Base-by-base conservation (phyloP, 2,329 filamentous ascomycete genomes). In the Alternaria sp. region DNA sequence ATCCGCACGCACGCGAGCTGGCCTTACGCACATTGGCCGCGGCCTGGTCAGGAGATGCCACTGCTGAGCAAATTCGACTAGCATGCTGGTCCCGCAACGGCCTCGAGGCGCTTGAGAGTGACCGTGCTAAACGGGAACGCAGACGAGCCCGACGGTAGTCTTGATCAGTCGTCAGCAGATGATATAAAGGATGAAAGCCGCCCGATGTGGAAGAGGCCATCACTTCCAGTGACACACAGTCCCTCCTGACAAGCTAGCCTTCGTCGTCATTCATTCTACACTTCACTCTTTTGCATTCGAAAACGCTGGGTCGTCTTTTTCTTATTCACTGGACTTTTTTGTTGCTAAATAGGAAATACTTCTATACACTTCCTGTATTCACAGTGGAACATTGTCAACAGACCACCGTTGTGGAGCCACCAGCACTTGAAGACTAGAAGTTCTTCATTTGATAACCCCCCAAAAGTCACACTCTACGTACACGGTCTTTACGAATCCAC, bases 301-400 rank as follows among this genome's bases (percentile, higher is more conserved):
- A 70, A 74, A 68, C 74, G 75, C 76, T 67, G 72, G 75, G 60
- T 57, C 75, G 76, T 69, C 71, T 72, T 66, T 67, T 71, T 71
- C 62, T 74, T 74, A 40, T 3, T 40, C 36, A 40, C 36, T 69
- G 40, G 68, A 52, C 61, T 54, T 63, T 66, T 59, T 66, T 65
- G 59, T 70, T 71, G 50, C 67, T 69, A 52, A 55, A 59, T 54
- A 52, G 52, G 57, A 57, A 57, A 54, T 50, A 56, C 32, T 50
- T 45, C 51, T 25, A 36, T 30, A 32, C 57, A 54, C 54, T 61
- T 47, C 54, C 55, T 59, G 25, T 52, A 40, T 25, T 26, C 52
- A 49, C 45, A 57, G 49, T 52, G 49, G 40, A 57, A 69, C 66
- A 67, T 67, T 65, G 66, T 71, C 60, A 69, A 66, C 49, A 58